Evolutionary conservation across 768 basidiomycete genomes (phyloP).

Genomic region (Favolaschia claudopus): DNA sequence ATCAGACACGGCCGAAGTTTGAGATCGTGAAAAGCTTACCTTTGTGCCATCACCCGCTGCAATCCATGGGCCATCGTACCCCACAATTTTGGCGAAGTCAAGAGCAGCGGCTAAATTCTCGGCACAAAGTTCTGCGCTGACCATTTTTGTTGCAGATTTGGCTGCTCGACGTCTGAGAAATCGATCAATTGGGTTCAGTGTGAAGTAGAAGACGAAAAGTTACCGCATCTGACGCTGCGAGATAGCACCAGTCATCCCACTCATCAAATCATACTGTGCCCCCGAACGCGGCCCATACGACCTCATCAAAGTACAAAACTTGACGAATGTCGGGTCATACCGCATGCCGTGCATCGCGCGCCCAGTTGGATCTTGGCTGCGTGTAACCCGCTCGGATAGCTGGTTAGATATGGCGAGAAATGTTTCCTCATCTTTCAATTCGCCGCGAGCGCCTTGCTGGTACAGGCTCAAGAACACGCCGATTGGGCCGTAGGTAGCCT

Average conservation of each 20-base stretch:
- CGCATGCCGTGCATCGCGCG: not conserved
- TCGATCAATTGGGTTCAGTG: no score
- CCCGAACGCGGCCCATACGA: not conserved
- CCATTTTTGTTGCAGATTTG: not conserved
- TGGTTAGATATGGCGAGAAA: not conserved
- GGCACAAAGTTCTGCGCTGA: not conserved
- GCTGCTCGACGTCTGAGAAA: not conserved
- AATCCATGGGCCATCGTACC: not conserved
- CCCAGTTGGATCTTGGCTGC: not conserved
- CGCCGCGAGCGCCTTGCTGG: not conserved
- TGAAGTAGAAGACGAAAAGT: not conserved
- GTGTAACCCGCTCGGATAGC: not conserved
- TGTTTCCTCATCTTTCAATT: not conserved
- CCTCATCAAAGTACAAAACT: not conserved
- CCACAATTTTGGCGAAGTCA: not conserved
- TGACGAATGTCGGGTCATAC: not conserved
- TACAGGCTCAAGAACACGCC: not conserved
- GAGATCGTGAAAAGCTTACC: not conserved
- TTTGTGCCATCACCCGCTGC: not conserved
- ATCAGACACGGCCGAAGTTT: not conserved
- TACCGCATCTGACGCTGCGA: not conserved
- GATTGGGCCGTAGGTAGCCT: not conserved
- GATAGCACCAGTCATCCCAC: not conserved
- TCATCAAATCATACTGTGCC: not conserved
- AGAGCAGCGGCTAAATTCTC: not conserved